phyloP scores from a whole-genome alignment of 257 asterid genomes.

The Solanum rostratum region DNA sequence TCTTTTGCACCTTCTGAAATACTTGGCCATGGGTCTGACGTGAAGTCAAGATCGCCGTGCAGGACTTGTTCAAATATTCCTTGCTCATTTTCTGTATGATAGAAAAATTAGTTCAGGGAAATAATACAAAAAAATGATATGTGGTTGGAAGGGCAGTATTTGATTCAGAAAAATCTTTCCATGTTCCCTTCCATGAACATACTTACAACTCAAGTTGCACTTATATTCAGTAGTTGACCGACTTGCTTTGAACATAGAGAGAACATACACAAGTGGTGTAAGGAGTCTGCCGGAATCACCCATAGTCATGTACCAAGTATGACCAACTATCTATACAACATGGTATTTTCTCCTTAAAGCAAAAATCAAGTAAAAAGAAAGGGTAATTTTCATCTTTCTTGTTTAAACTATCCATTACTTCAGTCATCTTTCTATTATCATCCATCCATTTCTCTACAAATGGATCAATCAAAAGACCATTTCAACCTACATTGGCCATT shows the following conservation, averaged over 20 bases:
- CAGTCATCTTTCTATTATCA: neutral
- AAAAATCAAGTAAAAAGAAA: neutral
- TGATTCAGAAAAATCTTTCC: neutral
- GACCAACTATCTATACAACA: neutral
- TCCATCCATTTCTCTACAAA: neutral
- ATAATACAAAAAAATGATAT: neutral
- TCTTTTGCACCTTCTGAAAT: constrained; percentile 80
- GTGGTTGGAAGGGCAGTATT: neutral
- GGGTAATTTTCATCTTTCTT: neutral
- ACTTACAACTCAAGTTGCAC: neutral
- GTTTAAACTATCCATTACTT: neutral
- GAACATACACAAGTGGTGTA: neutral
- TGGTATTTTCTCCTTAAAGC: neutral
- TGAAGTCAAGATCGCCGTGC: constrained; percentile 89
- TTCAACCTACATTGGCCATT: neutral
- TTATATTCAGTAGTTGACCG: neutral
- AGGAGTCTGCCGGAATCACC: neutral
- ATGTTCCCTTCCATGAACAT: neutral
- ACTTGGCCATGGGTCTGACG: constrained; percentile 94
- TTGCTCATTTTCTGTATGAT: constrained; percentile 60
- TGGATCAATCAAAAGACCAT: neutral
- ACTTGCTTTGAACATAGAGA: neutral
- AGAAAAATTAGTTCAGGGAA: neutral
- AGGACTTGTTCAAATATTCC: constrained; percentile 89
- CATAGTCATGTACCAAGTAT: neutral